Percentiles rank a stretch among this genome's conserved stretches.
These are phyloP conservation scores for Mycosphaerella arachidis DNA, from an alignment of 2,329 filamentous ascomycete species.

Conservation along the genomic window DNA sequence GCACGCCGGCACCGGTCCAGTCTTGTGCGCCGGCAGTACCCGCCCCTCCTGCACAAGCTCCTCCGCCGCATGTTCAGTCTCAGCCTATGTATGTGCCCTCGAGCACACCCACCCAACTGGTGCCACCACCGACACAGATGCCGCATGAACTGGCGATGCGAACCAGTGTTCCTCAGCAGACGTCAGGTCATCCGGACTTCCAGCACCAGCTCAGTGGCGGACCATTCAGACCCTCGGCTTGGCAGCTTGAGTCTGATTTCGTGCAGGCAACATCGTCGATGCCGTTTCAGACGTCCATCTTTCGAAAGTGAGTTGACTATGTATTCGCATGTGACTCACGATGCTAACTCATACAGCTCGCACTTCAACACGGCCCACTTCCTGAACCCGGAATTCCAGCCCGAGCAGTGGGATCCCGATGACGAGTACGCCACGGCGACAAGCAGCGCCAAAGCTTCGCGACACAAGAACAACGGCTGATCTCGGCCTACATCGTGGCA, in stretches of 20 bases:
- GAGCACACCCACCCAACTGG: slow-evolving; percentile 25
- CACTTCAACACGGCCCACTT: slow-evolving; percentile 51
- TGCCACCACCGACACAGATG: slow-evolving; percentile 28
- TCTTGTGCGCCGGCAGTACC: slow-evolving; percentile 24
- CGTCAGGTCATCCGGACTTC: slow-evolving; percentile 20
- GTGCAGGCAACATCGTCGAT: slow-evolving; percentile 36
- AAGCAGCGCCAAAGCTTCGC: slow-evolving; percentile 24
- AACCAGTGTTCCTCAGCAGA: slow-evolving; percentile 22
- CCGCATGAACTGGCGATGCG: slow-evolving; percentile 30
- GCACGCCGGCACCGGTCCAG: slow-evolving; percentile 21
- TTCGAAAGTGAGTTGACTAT: slow-evolving; percentile 36
- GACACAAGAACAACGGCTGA: slow-evolving; percentile 33
- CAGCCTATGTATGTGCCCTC: slow-evolving; percentile 25
- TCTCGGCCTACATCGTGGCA: slow-evolving; percentile 41
- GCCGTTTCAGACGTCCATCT: slow-evolving; percentile 48
- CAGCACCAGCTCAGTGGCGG: slow-evolving; percentile 32
- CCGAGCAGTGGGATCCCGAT: slow-evolving; percentile 49
- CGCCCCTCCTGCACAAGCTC: slow-evolving; percentile 23
- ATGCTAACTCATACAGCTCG: slow-evolving; percentile 36
- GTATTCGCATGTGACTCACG: neutral
- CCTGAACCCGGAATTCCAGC: slow-evolving; percentile 50
- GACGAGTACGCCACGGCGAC: slow-evolving; percentile 39
- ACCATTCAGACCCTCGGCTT: slow-evolving; percentile 45
- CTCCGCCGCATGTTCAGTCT: slow-evolving; percentile 28
- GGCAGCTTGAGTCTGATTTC: slow-evolving; percentile 42